Conservation (phyloP, 1,284 basidiomycete species). For the Ganoderma sinense region DNA sequence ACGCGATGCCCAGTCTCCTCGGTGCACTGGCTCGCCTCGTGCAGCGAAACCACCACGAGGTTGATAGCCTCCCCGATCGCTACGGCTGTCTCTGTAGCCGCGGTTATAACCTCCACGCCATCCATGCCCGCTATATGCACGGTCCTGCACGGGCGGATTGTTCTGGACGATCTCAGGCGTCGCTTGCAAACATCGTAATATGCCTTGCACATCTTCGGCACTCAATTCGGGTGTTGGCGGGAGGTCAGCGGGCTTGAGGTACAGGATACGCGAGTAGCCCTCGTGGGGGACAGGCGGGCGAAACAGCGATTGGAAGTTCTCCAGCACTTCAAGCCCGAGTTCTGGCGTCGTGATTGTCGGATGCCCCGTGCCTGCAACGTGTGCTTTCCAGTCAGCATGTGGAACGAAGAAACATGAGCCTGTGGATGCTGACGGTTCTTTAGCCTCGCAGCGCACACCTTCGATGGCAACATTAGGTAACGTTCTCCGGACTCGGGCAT, state of each 20-base stretch:
- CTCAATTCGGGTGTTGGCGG: constrained; percentile 52
- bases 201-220: constrained; percentile 54
- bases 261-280: constrained; percentile 66
- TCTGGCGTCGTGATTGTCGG: constrained; percentile 71
- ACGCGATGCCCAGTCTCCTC: constrained; percentile 8
- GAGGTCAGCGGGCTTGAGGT: constrained; percentile 59
- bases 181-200: constrained; percentile 58
- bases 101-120: constrained; percentile 2
- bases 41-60: not conserved
- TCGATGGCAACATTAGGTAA: not conserved
- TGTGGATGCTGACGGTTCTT: constrained; percentile 46
- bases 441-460: constrained; percentile 64
- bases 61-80: constrained; percentile 9
- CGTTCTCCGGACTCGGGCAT: no score
- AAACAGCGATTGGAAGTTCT: constrained; percentile 66
- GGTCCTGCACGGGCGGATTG: not conserved
- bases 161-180: constrained; percentile 39
- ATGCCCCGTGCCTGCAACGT: constrained; percentile 62
- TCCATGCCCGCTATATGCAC: not conserved
- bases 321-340: constrained; percentile 62
- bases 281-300: constrained; percentile 60
- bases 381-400: not conserved
- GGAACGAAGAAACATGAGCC: not conserved
- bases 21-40: not conserved
- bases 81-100: constrained; percentile 13